Conservation (phyloP, 371 early-diverging fungal species). For the Mucor piriformis region DNA sequence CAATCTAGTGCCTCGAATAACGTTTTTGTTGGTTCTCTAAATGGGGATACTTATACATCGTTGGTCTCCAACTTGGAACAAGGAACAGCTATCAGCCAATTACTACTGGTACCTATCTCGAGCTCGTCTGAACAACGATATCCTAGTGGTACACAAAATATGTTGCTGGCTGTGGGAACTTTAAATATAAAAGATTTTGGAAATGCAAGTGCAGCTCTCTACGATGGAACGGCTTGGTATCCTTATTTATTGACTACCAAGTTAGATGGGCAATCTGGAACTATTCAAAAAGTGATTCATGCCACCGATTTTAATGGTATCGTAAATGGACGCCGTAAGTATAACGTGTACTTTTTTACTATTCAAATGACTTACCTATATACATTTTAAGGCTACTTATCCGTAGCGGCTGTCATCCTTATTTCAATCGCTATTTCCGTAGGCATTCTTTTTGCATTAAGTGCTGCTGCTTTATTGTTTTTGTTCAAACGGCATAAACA, state of each 20-base stretch:
- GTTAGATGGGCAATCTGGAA: constrained; percentile 33
- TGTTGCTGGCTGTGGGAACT: constrained; percentile 56
- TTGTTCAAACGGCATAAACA: constrained; percentile 26
- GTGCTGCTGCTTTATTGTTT: constrained; percentile 43
- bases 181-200: constrained; percentile 45
- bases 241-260: constrained; percentile 59
- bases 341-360: not conserved
- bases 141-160: constrained; percentile 29
- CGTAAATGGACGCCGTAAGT: constrained; percentile 28
- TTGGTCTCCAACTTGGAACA: not conserved
- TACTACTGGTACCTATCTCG: constrained; percentile 39
- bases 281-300: constrained; percentile 30
- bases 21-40: constrained; percentile 6
- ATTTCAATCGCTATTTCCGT: constrained; percentile 79
- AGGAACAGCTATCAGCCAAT: constrained; percentile 20
- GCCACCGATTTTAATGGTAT: constrained; percentile 29
- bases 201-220: constrained; percentile 65
- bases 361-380: not conserved
- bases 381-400: constrained; percentile 28
- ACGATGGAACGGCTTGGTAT: constrained; percentile 62
- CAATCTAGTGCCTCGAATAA: not conserved
- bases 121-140: constrained; percentile 21
- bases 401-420: constrained; percentile 68
- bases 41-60: constrained; percentile 1
- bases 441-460: constrained; percentile 65